A percentile compares a stretch with the other conserved stretches of the same genome.
Evolutionary conservation across 2,329 filamentous ascomycete genomes (phyloP).

Genomic region (Ophiostoma sp.): DNA sequence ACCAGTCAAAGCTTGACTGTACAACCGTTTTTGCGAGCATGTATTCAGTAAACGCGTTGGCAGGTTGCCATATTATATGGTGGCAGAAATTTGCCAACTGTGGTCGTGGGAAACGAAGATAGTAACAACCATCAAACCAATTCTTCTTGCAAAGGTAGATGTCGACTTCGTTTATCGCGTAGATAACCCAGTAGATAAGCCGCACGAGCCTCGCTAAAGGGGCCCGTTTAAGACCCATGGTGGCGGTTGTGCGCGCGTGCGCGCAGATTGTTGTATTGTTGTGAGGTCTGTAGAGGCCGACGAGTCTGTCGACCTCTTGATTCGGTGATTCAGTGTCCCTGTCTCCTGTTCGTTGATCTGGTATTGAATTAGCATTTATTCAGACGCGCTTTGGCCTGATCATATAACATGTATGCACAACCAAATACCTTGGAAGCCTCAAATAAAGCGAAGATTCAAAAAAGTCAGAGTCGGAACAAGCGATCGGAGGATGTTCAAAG

Average conservation of each 20-base stretch:
- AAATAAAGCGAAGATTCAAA: too few species aligned
- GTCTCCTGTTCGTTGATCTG: too few species aligned
- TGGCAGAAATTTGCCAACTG: background rate
- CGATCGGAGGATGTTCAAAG: too few species aligned
- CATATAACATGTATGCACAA: too few species aligned
- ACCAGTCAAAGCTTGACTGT: background rate
- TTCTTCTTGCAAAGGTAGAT: background rate
- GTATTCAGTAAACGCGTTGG: background rate
- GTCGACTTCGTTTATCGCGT: background rate
- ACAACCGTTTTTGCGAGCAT: background rate
- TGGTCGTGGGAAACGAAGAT: background rate
- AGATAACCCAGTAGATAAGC: background rate
- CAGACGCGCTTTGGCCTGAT: too few species aligned
- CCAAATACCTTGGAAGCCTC: too few species aligned
- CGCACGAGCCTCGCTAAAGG: too few species aligned
- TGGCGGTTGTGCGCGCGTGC: background rate
- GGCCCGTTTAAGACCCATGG: background rate
- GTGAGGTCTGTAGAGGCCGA: background rate
- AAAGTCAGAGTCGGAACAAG: too few species aligned
- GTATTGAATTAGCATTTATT: too few species aligned
- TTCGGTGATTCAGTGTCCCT: background rate
- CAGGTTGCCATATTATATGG: background rate
- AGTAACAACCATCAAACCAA: background rate
- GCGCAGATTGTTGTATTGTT: background rate
- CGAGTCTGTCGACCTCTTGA: background rate